Percentiles rank a stretch among this genome's conserved stretches.
These are phyloP conservation scores for Cladosporium sp. DNA, from an alignment of 2,329 filamentous ascomycete genomes.

Conservation along the genomic window DNA sequence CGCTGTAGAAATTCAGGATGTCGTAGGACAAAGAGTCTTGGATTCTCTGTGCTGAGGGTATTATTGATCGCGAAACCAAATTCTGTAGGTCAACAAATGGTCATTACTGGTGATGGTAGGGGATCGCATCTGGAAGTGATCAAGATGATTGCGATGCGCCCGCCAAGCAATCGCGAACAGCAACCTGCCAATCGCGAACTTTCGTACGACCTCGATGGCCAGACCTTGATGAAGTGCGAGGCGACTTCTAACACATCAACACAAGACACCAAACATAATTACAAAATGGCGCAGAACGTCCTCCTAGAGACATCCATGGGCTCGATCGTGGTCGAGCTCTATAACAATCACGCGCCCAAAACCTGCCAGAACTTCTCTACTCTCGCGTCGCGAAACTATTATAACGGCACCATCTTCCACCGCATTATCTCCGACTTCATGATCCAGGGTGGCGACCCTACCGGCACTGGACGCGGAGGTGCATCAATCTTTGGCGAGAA, in stretches of 20 bases:
- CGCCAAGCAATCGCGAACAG: no score
- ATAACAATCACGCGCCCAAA: conserved; percentile 77
- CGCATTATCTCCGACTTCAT: conserved; percentile 95
- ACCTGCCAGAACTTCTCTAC: conserved; percentile 63
- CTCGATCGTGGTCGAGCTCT: conserved; percentile 80
- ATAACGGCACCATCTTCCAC: conserved; percentile 80
- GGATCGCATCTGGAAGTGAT: no score
- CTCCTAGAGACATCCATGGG: conserved; percentile 84
- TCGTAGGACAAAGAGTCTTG: no score
- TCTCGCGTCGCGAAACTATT: conserved; percentile 78
- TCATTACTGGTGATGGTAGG: no score
- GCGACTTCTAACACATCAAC: no score
- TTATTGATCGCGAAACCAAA: no score
- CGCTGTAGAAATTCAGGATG: no score
- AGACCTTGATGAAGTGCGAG: neutral
- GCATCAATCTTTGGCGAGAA: conserved; percentile 86
- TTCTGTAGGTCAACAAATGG: no score
- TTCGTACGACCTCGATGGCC: conserved; percentile 5
- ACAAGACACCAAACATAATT: neutral
- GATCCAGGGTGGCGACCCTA: conserved; percentile 82
- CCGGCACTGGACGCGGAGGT: conserved; percentile 86
- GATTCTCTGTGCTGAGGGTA: no score
- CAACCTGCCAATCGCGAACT: conserved; percentile 2
- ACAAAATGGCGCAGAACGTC: conserved; percentile 69
- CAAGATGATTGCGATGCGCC: no score